Conservation (phyloP, 495 filamentous ascomycete species). For the Hypoxylon intermedium region DNA sequence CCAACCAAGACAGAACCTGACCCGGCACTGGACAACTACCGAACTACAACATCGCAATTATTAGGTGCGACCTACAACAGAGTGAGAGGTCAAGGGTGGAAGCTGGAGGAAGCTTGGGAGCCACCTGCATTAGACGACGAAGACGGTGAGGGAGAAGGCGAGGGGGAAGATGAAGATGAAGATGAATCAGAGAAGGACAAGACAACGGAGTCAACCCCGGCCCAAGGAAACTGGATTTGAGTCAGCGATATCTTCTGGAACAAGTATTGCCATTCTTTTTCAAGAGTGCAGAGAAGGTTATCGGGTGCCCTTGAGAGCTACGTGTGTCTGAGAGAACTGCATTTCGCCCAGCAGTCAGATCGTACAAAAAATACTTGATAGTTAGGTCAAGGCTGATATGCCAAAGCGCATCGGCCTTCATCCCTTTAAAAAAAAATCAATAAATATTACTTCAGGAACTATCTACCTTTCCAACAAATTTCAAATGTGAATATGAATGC, state of each 20-base stretch:
- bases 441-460: slow-evolving; percentile 7
- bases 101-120: slow-evolving; percentile 83
- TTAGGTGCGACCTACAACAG: slow-evolving; percentile 47
- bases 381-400: slow-evolving; percentile 7
- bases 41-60: slow-evolving; percentile 57
- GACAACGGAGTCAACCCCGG: slow-evolving; percentile 34
- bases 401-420: not conserved
- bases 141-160: slow-evolving; percentile 60
- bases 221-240: slow-evolving; percentile 41
- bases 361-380: slow-evolving; percentile 11
- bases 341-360: not conserved
- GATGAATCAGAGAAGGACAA: slow-evolving; percentile 38
- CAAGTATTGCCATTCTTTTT: not conserved
- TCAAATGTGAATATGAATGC: slow-evolving; percentile 3
- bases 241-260: slow-evolving; percentile 5
- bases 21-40: slow-evolving; percentile 52
- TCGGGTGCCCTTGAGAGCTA: slow-evolving; percentile 14
- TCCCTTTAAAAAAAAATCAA: slow-evolving; percentile 23
- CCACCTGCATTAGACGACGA: slow-evolving; percentile 69
- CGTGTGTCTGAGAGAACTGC: slow-evolving; percentile 11
- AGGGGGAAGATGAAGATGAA: slow-evolving; percentile 47
- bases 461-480: not conserved
- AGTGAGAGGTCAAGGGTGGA: slow-evolving; percentile 72
- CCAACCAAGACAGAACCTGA: slow-evolving; percentile 58
- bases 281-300: slow-evolving; percentile 1